Conservation (phyloP, 148 eudicot species). For the Polygonum aviculare region DNA sequence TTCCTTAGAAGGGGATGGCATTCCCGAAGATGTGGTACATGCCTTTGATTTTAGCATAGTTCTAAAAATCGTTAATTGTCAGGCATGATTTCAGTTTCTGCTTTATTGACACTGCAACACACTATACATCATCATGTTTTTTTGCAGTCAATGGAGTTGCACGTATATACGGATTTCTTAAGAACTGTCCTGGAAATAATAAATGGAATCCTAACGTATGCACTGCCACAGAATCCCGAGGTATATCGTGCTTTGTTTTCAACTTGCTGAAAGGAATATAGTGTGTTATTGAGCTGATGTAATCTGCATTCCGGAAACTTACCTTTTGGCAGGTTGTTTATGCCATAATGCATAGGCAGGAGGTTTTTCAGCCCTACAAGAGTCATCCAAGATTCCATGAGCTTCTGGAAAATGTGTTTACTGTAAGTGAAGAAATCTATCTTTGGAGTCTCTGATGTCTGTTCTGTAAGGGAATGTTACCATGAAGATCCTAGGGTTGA, state of each 20-base stretch:
- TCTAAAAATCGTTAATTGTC: background rate
- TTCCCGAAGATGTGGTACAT: conserved; percentile 39
- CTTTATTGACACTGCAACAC: background rate
- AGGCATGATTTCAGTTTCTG: background rate
- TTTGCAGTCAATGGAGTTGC: conserved; percentile 67
- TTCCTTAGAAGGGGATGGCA: conserved; percentile 39
- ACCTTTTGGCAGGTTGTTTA: conserved; percentile 65
- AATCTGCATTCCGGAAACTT: background rate
- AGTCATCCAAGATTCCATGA: conserved; percentile 84
- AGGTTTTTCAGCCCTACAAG: conserved; percentile 84
- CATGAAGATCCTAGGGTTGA: too few relatives aligned
- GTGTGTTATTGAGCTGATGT: background rate
- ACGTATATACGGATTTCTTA: conserved; percentile 82
- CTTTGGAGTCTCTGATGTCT: too few relatives aligned
- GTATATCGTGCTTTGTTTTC: conserved; percentile 13
- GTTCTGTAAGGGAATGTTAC: too few relatives aligned
- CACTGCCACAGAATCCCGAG: conserved; percentile 95
- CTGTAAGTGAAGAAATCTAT: conserved; percentile 38
- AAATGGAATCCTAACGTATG: conserved; percentile 79
- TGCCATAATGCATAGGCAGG: conserved; percentile 95
- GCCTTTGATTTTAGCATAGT: background rate
- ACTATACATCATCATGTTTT: too few relatives aligned
- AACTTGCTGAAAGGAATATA: background rate
- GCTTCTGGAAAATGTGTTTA: conserved; percentile 85
- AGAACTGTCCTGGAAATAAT: conserved; percentile 85